phyloP scores from a whole-genome alignment of 352 stramenopile genomes.

The Globisporangium ultimum region DNA sequence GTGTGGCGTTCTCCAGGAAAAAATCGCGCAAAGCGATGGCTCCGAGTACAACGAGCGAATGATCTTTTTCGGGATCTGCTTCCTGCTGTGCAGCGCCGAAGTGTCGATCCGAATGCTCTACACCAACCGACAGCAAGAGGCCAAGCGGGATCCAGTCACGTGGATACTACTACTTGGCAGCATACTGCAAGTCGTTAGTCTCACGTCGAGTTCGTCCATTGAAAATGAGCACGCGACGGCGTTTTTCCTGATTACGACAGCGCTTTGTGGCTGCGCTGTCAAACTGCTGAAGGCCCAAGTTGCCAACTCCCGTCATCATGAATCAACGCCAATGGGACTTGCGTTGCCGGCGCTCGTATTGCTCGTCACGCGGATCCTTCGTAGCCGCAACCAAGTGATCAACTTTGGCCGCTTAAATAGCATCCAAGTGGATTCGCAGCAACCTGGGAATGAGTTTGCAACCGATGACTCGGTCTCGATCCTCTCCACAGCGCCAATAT shows the following conservation, averaged over 20 bases:
- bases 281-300: slow-evolving; percentile 11
- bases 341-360: slow-evolving; percentile 30
- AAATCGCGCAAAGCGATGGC: slow-evolving; percentile 57
- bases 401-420: slow-evolving; percentile 83
- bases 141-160: neutral
- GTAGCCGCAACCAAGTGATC: slow-evolving; percentile 82
- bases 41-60: slow-evolving; percentile 63
- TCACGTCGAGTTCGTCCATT: slow-evolving; percentile 83
- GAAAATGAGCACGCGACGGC: slow-evolving; percentile 87
- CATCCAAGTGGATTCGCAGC: slow-evolving; percentile 38
- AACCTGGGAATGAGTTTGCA: slow-evolving; percentile 68
- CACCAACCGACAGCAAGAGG: neutral
- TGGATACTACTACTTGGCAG: slow-evolving; percentile 14
- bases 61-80: slow-evolving; percentile 31
- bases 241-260: slow-evolving; percentile 69
- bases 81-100: slow-evolving; percentile 32
- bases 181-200: slow-evolving; percentile 49
- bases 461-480: slow-evolving; percentile 79
- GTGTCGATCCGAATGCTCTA: slow-evolving; percentile 14
- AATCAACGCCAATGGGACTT: neutral
- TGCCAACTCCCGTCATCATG: too few relatives aligned
- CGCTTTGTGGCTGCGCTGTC: slow-evolving; percentile 25
- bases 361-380: slow-evolving; percentile 53
- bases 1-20: slow-evolving; percentile 45
- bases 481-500: slow-evolving; percentile 58